phyloP scores from a whole-genome alignment of 805 yeast species.

The Lipomyces mesembrius region DNA sequence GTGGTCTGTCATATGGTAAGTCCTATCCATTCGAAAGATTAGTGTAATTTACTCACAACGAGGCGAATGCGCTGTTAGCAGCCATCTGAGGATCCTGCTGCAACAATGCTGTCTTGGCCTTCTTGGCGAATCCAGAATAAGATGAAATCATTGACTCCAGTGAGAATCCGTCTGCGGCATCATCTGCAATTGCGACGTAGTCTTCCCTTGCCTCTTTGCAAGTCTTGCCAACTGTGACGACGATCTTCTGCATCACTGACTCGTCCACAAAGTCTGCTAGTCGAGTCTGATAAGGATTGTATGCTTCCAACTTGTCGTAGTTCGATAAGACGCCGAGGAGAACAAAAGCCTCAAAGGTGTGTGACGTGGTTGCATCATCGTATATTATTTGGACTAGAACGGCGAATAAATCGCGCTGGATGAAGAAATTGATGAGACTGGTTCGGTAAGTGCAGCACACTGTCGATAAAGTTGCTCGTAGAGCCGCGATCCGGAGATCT shows the following conservation, averaged over 20 bases:
- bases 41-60: constrained; percentile 4
- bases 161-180: constrained; percentile 26
- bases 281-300: constrained; percentile 47
- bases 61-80: constrained; percentile 22
- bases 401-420: constrained; percentile 47
- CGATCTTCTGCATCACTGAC: constrained; percentile 44
- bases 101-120: constrained; percentile 28
- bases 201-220: constrained; percentile 21
- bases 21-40: neutral
- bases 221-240: constrained; percentile 24
- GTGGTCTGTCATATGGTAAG: constrained; percentile 17
- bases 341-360: constrained; percentile 46
- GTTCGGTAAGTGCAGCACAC: constrained; percentile 46
- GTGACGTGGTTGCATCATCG: constrained; percentile 38
- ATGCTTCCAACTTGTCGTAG: constrained; percentile 47
- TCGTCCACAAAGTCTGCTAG: constrained; percentile 50
- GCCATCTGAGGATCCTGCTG: constrained; percentile 20
- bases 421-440: constrained; percentile 44
- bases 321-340: constrained; percentile 48
- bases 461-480: constrained; percentile 42
- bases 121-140: constrained; percentile 24
- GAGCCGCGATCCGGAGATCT: constrained; percentile 40
- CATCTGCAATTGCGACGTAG: constrained; percentile 27
- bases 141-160: constrained; percentile 26
- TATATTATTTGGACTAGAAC: constrained; percentile 45